Evolutionary conservation across 2,329 filamentous ascomycete genomes (phyloP), one percentile per base, ranked within the genome.

Genomic region (Beauveria brongniartii): DNA sequence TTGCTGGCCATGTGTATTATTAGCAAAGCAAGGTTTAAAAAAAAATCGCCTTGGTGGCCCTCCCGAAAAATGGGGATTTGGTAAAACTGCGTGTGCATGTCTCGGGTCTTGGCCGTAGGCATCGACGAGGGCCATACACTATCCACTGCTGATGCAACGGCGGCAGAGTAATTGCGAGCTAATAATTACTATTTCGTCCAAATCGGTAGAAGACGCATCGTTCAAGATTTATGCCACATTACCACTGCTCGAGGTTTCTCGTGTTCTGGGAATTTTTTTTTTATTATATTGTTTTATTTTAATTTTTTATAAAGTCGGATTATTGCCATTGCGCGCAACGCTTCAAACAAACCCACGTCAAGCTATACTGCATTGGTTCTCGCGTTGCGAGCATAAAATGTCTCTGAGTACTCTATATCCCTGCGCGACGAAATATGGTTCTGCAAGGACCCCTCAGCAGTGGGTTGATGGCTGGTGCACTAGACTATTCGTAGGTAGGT

Each of bases 1-100:
- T 34, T n/a, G 56, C 18, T 37, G 34, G 48, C 56, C 56, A 59
- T 59, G 56, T 59, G 56, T 59, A 59, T 59, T 24, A 59, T 59
- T 59, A 59, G 56, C 47, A 44, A 24, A 37, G 8, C 9, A 37
- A 43, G 34, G 18, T 53, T 20, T 8, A 24, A 26, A 30, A 34
- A 34, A 34, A 34, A 30, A 30, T 34, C 30, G 30, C 30, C 22
- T 28, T 40, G 28, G 43, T 24, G 20, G 16, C 16, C 18, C 22
- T 51, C 12, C 55, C 55, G 55, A 58, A 58, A 58, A 58, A 58
- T 51, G 46, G 55, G 55, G 55, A 51, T 56, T 28, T 22, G 16
- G 16, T n/a, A 44, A 8, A 30, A 12, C 4, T 58, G 43, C 5
- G 34, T 59, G 44, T 59, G 37, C 37, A 28, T 50, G 55, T 59